Conservation (phyloP, 2,329 filamentous ascomycete genomes). For the Ophiostoma montium region DNA sequence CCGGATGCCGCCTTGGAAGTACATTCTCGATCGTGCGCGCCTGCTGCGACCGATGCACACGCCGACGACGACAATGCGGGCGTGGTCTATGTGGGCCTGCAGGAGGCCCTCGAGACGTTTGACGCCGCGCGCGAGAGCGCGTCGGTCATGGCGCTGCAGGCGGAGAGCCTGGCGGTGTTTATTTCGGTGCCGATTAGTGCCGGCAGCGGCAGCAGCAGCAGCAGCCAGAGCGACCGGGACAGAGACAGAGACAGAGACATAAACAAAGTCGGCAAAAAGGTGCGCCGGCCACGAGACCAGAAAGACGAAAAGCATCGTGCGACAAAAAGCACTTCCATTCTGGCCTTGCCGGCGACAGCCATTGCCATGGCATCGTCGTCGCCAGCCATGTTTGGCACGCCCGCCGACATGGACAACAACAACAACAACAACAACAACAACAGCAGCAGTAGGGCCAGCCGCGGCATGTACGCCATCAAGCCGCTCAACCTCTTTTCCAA, state of each 20-base stretch:
- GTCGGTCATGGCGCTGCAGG: constrained; percentile 40
- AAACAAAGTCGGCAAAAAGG: no score
- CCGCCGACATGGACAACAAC: neutral
- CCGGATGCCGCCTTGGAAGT: no score
- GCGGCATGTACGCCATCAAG: neutral
- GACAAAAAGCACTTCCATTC: no score
- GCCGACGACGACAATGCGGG: neutral
- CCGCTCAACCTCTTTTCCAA: neutral
- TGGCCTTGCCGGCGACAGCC: no score
- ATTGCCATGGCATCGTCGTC: neutral
- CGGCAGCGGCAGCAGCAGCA: neutral
- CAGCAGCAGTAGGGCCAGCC: neutral
- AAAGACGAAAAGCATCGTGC: no score
- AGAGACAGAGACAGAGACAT: neutral
- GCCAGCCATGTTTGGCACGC: neutral
- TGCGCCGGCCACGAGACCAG: no score
- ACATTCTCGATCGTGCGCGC: no score
- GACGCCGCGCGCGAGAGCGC: constrained; percentile 43
- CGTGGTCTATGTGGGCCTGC: constrained; percentile 21
- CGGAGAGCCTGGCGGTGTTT: constrained; percentile 37
- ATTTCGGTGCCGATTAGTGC: constrained; percentile 16
- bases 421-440: neutral
- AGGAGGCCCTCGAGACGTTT: constrained; percentile 53
- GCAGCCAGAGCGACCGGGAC: neutral
- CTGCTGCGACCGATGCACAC: neutral